These are phyloP conservation scores for Aspergillus mulundensis DNA, from an alignment of 495 filamentous ascomycete genomes.

Conservation along the genomic window DNA sequence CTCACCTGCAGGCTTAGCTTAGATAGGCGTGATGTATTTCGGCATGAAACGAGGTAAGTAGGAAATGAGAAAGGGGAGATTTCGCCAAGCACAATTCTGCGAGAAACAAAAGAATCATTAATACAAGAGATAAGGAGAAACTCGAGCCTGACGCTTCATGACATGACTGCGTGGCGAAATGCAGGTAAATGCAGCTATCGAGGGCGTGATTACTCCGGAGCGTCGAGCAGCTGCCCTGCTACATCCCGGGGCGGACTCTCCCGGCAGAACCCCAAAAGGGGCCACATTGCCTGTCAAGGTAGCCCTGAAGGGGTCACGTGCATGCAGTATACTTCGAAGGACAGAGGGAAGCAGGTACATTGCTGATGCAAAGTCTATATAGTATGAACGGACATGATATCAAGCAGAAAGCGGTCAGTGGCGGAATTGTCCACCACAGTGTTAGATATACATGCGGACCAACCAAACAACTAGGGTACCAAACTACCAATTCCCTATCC, in stretches of 20 bases:
- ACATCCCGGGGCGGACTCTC: slow-evolving; percentile 13
- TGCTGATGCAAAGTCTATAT: slow-evolving; percentile 7
- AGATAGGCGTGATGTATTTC: not conserved
- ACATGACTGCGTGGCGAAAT: slow-evolving; percentile 2
- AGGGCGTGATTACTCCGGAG: not conserved
- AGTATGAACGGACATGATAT: slow-evolving; percentile 15
- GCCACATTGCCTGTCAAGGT: slow-evolving; percentile 19
- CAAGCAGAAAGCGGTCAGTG: not conserved
- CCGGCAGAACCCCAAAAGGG: slow-evolving; percentile 11
- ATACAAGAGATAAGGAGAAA: slow-evolving; percentile 7
- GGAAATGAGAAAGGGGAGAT: not conserved
- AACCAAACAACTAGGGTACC: too few species aligned
- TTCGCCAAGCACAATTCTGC: not conserved
- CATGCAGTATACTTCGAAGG: not conserved
- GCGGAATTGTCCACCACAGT: too few species aligned
- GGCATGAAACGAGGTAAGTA: slow-evolving; percentile 5
- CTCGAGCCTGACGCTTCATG: not conserved
- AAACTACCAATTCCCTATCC: slow-evolving; percentile 38
- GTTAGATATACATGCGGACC: too few species aligned
- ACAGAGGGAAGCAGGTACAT: not conserved
- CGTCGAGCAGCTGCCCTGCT: not conserved
- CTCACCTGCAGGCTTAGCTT: not conserved
- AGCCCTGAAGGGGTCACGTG: slow-evolving; percentile 10
- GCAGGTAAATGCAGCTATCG: not conserved
- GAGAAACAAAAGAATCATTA: slow-evolving; percentile 2